Percentiles rank a stretch among this genome's conserved stretches.
These are phyloP conservation scores for Peronosclerospora sorghi DNA, from an alignment of 352 stramenopile species.

Conservation along the genomic window DNA sequence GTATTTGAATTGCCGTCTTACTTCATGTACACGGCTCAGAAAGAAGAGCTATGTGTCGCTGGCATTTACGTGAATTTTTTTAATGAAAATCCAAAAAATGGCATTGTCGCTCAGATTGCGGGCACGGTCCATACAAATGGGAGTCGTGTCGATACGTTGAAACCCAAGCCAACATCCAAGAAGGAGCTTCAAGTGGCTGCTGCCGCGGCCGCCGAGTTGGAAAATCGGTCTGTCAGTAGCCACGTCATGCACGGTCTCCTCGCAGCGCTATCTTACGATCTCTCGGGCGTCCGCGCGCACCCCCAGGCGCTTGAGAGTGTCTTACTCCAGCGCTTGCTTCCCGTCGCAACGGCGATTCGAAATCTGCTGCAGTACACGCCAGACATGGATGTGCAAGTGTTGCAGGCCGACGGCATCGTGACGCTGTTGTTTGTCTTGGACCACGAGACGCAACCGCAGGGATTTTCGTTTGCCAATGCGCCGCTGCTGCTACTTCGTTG, in stretches of 20 bases:
- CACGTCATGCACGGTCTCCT: slow-evolving; percentile 73
- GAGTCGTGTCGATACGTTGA: slow-evolving; percentile 15
- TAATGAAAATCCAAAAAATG: slow-evolving; percentile 73
- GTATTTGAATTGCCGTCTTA: slow-evolving; percentile 63
- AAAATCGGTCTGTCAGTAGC: slow-evolving; percentile 41
- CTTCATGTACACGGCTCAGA: slow-evolving; percentile 77
- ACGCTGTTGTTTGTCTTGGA: slow-evolving; percentile 70
- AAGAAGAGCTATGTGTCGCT: slow-evolving; percentile 74
- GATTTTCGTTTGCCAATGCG: slow-evolving; percentile 65
- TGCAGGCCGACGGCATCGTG: slow-evolving; percentile 63
- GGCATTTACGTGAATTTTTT: slow-evolving; percentile 86
- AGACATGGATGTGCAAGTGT: slow-evolving; percentile 77
- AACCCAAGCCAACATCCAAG: slow-evolving; percentile 22
- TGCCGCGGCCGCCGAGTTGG: slow-evolving; percentile 16
- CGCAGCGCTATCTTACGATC: slow-evolving; percentile 55
- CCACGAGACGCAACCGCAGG: slow-evolving; percentile 69
- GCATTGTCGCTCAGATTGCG: slow-evolving; percentile 64
- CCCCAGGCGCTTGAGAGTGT: slow-evolving; percentile 57
- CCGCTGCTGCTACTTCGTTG: slow-evolving; percentile 73
- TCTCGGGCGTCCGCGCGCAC: slow-evolving; percentile 58
- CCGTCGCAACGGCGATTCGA: slow-evolving; percentile 65
- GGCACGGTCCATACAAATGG: slow-evolving; percentile 42
- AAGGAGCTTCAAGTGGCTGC: slow-evolving; percentile 30
- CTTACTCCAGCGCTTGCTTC: slow-evolving; percentile 58
- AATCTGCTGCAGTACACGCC: slow-evolving; percentile 71